A percentile compares a stretch with the other conserved stretches of the same genome.
Conservation (phyloP, 2,329 filamentous ascomycete genomes). For the Colletotrichum salicis region DNA sequence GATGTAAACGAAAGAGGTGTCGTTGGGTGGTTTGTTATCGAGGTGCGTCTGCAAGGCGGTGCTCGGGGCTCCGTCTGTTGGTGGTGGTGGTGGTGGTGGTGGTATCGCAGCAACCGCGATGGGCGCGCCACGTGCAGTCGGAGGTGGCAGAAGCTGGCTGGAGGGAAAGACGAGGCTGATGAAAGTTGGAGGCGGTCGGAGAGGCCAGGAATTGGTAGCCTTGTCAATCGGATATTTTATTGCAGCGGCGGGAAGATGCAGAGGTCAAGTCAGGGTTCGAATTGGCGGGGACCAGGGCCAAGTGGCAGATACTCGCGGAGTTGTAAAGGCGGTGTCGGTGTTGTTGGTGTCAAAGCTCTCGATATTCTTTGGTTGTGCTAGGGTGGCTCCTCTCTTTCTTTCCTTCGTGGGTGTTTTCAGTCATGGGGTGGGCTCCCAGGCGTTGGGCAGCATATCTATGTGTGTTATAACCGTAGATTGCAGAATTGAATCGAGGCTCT, state of each 20-base stretch:
- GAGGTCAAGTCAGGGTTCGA: conserved; percentile 15
- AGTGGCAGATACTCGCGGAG: conserved; percentile 12
- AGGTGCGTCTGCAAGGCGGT: background rate
- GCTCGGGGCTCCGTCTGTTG: conserved; percentile 20
- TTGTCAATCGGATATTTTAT: conserved; percentile 22
- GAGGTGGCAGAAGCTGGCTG: background rate
- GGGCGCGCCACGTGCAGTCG: conserved; percentile 13
- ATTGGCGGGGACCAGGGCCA: background rate
- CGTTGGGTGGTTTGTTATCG: background rate
- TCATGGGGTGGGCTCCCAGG: conserved; percentile 27
- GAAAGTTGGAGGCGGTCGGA: background rate
- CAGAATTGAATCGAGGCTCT: background rate
- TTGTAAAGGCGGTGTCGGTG: conserved; percentile 30
- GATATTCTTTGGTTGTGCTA: background rate
- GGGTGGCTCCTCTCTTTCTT: background rate
- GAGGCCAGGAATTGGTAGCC: conserved; percentile 18
- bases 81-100: conserved; percentile 4
- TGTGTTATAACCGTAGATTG: background rate
- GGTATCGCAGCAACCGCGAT: conserved; percentile 29
- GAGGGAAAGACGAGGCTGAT: conserved; percentile 26
- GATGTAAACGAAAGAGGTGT: background rate
- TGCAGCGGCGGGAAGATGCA: conserved; percentile 8
- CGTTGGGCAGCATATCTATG: conserved; percentile 14
- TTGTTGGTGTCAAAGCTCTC: conserved; percentile 8
- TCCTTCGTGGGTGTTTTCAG: background rate